Conservation (phyloP, 2,329 filamentous ascomycete species). For the Colletotrichum echinochloae region DNA sequence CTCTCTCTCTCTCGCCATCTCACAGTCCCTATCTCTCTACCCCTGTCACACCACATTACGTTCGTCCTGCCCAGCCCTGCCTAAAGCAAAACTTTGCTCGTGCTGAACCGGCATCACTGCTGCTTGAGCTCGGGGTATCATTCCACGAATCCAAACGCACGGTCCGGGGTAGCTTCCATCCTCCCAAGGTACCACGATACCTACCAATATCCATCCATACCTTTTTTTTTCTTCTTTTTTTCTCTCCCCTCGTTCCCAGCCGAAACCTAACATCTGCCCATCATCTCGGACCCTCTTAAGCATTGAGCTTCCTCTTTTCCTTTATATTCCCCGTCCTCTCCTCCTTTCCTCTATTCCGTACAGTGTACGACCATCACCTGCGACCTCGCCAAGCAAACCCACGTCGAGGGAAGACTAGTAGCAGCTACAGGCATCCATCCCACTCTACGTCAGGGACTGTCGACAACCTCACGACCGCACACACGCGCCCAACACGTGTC, state of each 20-base stretch:
- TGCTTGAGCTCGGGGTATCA: constrained; percentile 28
- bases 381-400: background rate
- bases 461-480: background rate
- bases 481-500: background rate
- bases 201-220: background rate
- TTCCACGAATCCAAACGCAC: constrained; percentile 38
- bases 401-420: background rate
- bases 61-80: constrained; percentile 21
- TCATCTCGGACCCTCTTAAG: constrained; percentile 35
- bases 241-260: background rate
- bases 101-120: constrained; percentile 26
- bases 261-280: constrained; percentile 19
- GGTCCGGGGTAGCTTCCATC: constrained; percentile 12
- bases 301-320: constrained; percentile 18
- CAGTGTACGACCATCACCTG: constrained; percentile 2
- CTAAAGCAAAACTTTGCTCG: constrained; percentile 33
- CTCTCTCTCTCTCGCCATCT: background rate
- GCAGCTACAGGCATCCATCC: constrained; percentile 1
- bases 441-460: background rate
- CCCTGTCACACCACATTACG: background rate
- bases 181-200: background rate
- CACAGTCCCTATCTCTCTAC: background rate
- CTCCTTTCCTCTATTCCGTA: background rate
- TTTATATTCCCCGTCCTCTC: background rate
- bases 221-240: background rate